phyloP scores from a whole-genome alignment of 495 filamentous ascomycete species.

The Mycothermus thermophilus region DNA sequence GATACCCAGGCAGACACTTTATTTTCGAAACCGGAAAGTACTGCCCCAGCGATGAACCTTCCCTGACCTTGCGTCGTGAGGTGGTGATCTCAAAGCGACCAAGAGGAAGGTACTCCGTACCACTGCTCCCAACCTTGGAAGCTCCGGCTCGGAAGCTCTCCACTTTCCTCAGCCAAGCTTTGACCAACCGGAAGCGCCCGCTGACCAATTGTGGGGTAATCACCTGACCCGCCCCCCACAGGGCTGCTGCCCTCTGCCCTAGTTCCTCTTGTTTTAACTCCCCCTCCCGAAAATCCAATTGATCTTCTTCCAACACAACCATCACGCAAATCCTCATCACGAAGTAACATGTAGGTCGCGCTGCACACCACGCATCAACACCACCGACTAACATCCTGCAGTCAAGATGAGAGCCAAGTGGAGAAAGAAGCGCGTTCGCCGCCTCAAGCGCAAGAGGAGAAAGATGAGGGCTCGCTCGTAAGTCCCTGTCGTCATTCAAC shows the following conservation, averaged over 20 bases:
- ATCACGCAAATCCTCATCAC: slow-evolving; percentile 19
- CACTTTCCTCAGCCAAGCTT: no score
- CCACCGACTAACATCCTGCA: background rate
- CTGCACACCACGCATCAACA: slow-evolving; percentile 2
- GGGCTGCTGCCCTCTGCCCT: slow-evolving; percentile 23
- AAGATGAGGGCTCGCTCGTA: slow-evolving; percentile 93
- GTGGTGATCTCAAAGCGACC: no score
- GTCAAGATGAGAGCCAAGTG: slow-evolving; percentile 95
- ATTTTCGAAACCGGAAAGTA: no score
- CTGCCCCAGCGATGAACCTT: no score
- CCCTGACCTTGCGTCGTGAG: no score
- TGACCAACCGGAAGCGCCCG: no score
- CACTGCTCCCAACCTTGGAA: no score
- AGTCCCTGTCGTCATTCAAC: no score
- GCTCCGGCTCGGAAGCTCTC: no score
- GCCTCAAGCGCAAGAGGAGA: slow-evolving; percentile 98
- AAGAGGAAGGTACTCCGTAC: no score
- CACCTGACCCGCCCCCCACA: slow-evolving; percentile 24
- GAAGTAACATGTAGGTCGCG: slow-evolving; percentile 11
- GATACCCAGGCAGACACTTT: no score
- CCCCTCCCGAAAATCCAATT: slow-evolving; percentile 17
- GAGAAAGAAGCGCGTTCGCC: slow-evolving; percentile 97
- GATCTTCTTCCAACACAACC: slow-evolving; percentile 17
- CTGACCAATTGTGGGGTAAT: no score
- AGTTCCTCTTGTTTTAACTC: slow-evolving; percentile 13